Evolutionary conservation across 352 stramenopile species (phyloP), one percentile per base, ranked within the genome.

Genomic region (Plasmopara viticola): DNA sequence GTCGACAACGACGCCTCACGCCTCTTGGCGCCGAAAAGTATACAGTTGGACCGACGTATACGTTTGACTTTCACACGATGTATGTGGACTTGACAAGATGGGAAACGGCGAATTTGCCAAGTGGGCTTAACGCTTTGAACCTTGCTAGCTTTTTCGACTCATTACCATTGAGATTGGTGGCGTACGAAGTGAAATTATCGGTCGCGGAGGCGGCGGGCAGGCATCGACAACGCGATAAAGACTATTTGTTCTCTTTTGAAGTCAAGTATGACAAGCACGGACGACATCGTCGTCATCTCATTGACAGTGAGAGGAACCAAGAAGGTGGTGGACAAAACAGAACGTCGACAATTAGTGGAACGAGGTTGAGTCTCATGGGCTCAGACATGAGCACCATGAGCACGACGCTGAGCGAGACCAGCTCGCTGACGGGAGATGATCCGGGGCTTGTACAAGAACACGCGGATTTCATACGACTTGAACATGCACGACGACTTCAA

Each of bases 51-150:
- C 49, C 64, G 6, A 94, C 78, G 30, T 94, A 94, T 56, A 90
- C 84, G 48, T 94, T 94, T 64, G 75, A 94, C 35, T 94, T 94
- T 54, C 81, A 94, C 64, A 94, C 81, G 1, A 92, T 92, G 81
- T 92, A 92, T 55, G 80, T 91, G 40, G 76, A 94, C 51, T 59
- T 94, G 53, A 75, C 71, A 8, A 65, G 69, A 29, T 94, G 84
- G 84, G 75, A 86, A 53, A 91, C 84, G 2, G 68, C 80, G 9
- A 94, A 94, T 47, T 56, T 94, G 5, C 84, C 84, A 0, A 74
- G 78, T 1, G 64, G 60, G 31, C 47, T 94, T 12, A 85, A 69
- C 41, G 77, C 86, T 34, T 84, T 94, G 74, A 59, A 77, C 25
- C 62, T 94, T 0, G 71, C 74, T 13, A 75, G 72, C n/a, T 92